Base-by-base conservation (phyloP, 768 basidiomycete genomes). In the Sporobolomyces pararoseus region DNA sequence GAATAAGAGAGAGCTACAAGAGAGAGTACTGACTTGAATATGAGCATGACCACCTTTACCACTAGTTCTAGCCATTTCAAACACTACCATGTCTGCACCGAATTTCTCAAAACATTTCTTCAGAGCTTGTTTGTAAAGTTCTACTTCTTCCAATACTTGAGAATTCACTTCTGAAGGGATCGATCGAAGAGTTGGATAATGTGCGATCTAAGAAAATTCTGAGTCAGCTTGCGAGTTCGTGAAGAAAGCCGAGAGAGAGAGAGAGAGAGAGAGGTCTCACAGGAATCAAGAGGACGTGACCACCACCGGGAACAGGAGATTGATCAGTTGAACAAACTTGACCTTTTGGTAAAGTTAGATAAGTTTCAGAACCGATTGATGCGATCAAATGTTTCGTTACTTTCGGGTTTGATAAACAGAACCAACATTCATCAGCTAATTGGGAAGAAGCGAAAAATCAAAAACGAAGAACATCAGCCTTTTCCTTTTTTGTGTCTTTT, bases 371-470 rank as follows among this genome's bases (percentile, higher is more conserved):
- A 19, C 94, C 96, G 77, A 99, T 96, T 0, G 90, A 87, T 37
- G 93, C 90, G 72, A 99, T 94, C 71, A 98, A 86, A 77, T 98
- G 91, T 81, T 98, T 99, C 87, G 90, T 88, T 46, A 98, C 83
- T 74, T 86, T 87, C 1, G 95, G 94, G 78, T 97, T 97, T 49
- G 91, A 94, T 62, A 99, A 80, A 79, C 96, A 99, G 82, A 99
- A 98, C 95, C 95, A 98, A 80, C 95, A 97, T 79, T 93, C 90
- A 65, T 89, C 89, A 74, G 91, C 90, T 91, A 77, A 4, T 46
- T 7, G 37, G 51, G 21, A 49, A 46, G 51, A 19, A 39, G 31
- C 29, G 42, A n/a, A 16, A 31, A 21, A 19, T 25, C n/a, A n/a
- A n/a, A n/a, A n/a, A n/a, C n/a, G n/a, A n/a, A n/a, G n/a, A n/a